These are phyloP conservation scores for Coniochaeta hoffmannii DNA, from an alignment of 2,329 filamentous ascomycete species.

Conservation along the genomic window DNA sequence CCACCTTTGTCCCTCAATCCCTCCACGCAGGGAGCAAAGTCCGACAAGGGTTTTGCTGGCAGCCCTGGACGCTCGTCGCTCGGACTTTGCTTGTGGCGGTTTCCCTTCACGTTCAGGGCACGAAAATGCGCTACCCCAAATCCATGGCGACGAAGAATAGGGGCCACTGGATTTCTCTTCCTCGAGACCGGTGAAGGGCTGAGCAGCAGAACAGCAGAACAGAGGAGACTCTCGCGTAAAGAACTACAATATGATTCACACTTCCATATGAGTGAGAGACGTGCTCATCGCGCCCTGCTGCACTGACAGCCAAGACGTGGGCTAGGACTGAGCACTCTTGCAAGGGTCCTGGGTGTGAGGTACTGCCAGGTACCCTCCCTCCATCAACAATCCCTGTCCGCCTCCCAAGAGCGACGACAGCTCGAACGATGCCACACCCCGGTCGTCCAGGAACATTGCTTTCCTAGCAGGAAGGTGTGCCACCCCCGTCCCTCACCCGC, in stretches of 20 bases:
- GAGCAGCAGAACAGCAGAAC: not conserved
- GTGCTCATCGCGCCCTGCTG: not conserved
- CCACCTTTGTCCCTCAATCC: not conserved
- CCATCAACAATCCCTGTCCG: not conserved
- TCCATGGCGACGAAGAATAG: not conserved
- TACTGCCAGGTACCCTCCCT: not conserved
- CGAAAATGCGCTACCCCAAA: not conserved
- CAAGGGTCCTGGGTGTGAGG: not conserved
- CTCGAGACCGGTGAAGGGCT: not conserved
- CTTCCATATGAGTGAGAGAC: not conserved
- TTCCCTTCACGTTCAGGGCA: not conserved
- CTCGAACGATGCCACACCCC: not conserved
- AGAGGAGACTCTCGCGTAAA: too few relatives aligned
- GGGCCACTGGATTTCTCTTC: not conserved
- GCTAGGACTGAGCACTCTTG: not conserved
- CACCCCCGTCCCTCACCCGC: not conserved
- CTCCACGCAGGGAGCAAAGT: not conserved
- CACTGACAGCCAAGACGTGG: not conserved
- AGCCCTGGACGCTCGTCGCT: not conserved
- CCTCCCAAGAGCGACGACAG: not conserved
- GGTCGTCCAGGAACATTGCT: not conserved
- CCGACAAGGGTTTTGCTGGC: not conserved
- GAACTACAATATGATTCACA: not conserved
- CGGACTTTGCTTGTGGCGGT: not conserved
- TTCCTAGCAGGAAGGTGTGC: not conserved